Evolutionary conservation across 2,329 filamentous ascomycete species (phyloP), one percentile per base, ranked within the genome.

Genomic region (Neocatenulostroma microsporum): DNA sequence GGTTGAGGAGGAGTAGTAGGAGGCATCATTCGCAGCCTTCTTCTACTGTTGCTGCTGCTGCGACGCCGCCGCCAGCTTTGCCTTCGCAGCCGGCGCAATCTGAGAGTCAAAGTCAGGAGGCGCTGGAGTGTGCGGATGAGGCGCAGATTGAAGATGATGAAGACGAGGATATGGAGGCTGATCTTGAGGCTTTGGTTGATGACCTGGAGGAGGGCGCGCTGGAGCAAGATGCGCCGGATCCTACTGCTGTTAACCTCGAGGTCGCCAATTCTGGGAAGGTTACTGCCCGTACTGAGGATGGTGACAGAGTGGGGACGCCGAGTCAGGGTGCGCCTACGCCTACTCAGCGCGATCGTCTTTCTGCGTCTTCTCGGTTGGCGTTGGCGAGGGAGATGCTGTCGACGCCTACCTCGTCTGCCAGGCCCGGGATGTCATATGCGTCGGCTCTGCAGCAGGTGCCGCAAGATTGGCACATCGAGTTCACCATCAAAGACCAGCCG

Each of bases 401-500:
- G 2, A 57, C 62, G 34, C 66, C 76, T 0, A 67, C 79, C 2
- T 51, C 62, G 47, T 54, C 68, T 21, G 60, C 62, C 8, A 73
- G 81, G 8, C 73, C 81, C 3, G n/a, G n/a, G n/a, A 77, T 85
- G 62, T 86, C 87, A 0, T 94, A 95, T 59, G 82, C 87, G 15
- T 83, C 84, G 36, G 86, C 86, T 3, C 75, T 93, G 36, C 84
- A 88, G 49, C 70, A 84, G 11, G 69, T 77, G 0, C 85, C 88
- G 1, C 83, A 93, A 55, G 88, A 96, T 55, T 98, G 91, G 91
- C 89, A 98, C 54, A 87, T 98, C 42, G 85, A 96, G 55, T 98
- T 98, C 62, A 88, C 78, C 48, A 74, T 96, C 33, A 82, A 93
- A 45, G 82, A 75, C 36, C 86, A 87, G 58, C 74, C 83, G 2